A percentile compares a stretch with the other conserved stretches of the same genome.
These are phyloP conservation scores for Cynanchum wilfordii DNA, from an alignment of 257 asterid species.

Conservation along the genomic window DNA sequence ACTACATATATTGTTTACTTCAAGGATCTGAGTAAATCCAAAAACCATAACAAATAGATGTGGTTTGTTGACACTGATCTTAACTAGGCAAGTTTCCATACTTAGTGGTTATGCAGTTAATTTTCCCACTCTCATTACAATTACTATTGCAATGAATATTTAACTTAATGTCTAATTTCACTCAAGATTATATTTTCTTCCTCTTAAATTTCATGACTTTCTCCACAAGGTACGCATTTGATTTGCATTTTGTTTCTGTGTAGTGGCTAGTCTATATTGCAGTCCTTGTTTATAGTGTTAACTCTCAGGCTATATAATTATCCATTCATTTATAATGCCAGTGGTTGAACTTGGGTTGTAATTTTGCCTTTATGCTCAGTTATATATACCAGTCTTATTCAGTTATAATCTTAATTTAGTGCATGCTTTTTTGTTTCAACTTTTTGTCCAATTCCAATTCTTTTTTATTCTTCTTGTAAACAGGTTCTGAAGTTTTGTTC, in stretches of 20 bases:
- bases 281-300: background rate
- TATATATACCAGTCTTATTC: background rate
- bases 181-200: background rate
- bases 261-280: background rate
- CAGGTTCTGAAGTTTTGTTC: constrained; percentile 13
- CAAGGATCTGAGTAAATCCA: background rate
- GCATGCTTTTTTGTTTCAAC: background rate
- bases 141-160: background rate
- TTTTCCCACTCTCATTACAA: background rate
- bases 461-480: background rate
- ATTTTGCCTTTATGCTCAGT: too few relatives aligned
- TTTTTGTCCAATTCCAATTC: background rate
- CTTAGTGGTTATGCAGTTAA: background rate
- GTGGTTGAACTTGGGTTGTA: background rate
- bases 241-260: background rate
- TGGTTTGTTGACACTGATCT: background rate
- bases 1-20: background rate
- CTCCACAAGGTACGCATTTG: background rate
- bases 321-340: background rate
- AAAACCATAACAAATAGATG: background rate
- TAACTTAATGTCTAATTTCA: background rate
- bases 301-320: background rate
- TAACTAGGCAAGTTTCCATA: background rate
- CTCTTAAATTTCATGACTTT: background rate
- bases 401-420: background rate